These are phyloP conservation scores for Pleurotus djamor DNA, from an alignment of 768 basidiomycete genomes.

Conservation along the genomic window DNA sequence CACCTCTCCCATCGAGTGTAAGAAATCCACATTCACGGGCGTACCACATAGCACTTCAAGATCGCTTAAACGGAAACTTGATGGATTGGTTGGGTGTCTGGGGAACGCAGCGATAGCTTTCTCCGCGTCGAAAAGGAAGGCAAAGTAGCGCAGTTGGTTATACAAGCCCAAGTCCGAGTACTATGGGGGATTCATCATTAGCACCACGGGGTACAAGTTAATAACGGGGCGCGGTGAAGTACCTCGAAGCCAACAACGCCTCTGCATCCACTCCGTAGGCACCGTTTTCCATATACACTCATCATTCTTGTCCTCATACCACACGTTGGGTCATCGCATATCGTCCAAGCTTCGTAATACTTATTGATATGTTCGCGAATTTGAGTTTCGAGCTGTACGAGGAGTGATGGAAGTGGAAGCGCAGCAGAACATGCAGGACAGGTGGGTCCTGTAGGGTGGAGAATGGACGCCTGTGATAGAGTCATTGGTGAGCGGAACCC, in stretches of 20 bases:
- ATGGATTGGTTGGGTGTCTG: neutral
- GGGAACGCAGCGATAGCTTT: slow-evolving; percentile 48
- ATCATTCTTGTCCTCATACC: slow-evolving; percentile 87
- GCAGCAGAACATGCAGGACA: slow-evolving; percentile 67
- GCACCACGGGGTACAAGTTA: neutral
- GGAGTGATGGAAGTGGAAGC: slow-evolving; percentile 61
- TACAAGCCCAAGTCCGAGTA: slow-evolving; percentile 86
- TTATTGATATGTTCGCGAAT: slow-evolving; percentile 72
- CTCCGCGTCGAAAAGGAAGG: slow-evolving; percentile 72
- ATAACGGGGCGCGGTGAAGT: slow-evolving; percentile 16
- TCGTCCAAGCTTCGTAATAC: slow-evolving; percentile 89
- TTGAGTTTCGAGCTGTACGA: slow-evolving; percentile 84
- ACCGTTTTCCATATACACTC: slow-evolving; percentile 87
- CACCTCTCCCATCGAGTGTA: slow-evolving; percentile 50
- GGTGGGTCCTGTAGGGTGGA: slow-evolving; percentile 60
- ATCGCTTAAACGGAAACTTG: slow-evolving; percentile 42
- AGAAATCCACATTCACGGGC: slow-evolving; percentile 43
- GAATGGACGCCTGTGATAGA: slow-evolving; percentile 54
- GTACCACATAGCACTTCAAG: slow-evolving; percentile 25
- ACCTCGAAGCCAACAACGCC: slow-evolving; percentile 79
- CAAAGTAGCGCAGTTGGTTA: slow-evolving; percentile 86
- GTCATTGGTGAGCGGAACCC: neutral
- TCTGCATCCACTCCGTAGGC: slow-evolving; percentile 66
- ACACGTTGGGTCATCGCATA: slow-evolving; percentile 88
- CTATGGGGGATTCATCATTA: slow-evolving; percentile 32